A percentile compares a stretch with the other conserved stretches of the same genome.
These are phyloP conservation scores for Lolium rigidum DNA, from an alignment of 176 grass and related monocot species.

Conservation along the genomic window DNA sequence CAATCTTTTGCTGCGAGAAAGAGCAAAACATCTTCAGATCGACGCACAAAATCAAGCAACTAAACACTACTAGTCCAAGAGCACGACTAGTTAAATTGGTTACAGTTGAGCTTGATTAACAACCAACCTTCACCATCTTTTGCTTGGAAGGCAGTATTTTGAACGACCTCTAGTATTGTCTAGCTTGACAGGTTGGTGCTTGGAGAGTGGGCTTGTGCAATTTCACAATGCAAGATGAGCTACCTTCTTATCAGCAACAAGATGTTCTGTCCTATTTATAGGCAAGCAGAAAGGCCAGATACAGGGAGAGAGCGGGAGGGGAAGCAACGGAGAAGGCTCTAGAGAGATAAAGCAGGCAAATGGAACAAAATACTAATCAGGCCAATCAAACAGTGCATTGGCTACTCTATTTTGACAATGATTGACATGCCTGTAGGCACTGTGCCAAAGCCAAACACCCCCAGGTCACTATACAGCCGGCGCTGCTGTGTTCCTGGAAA, in stretches of 20 bases:
- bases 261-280: slow-evolving; percentile 44
- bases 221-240: neutral
- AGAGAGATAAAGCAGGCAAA: slow-evolving; percentile 28
- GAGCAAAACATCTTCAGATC: slow-evolving; percentile 7
- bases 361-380: slow-evolving; percentile 29
- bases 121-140: slow-evolving; percentile 52
- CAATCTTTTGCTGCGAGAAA: slow-evolving; percentile 72
- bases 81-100: neutral
- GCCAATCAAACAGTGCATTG: slow-evolving; percentile 16
- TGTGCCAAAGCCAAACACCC: slow-evolving; percentile 15
- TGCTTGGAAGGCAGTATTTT: neutral
- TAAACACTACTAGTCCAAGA: neutral
- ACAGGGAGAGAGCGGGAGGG: neutral
- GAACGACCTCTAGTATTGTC: neutral
- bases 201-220: neutral
- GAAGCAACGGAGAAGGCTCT: slow-evolving; percentile 44
- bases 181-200: neutral
- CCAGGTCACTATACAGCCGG: slow-evolving; percentile 38
- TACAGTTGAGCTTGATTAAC: neutral
- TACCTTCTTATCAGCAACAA: slow-evolving; percentile 14
- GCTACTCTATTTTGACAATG: slow-evolving; percentile 1
- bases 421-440: slow-evolving; percentile 23
- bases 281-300: neutral
- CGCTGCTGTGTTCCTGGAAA: slow-evolving; percentile 15
- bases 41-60: neutral